A percentile compares a stretch with the other conserved stretches of the same genome.
phyloP scores from a whole-genome alignment of 2,329 filamentous ascomycete genomes.

The Stagonosporopsis rhizophila region DNA sequence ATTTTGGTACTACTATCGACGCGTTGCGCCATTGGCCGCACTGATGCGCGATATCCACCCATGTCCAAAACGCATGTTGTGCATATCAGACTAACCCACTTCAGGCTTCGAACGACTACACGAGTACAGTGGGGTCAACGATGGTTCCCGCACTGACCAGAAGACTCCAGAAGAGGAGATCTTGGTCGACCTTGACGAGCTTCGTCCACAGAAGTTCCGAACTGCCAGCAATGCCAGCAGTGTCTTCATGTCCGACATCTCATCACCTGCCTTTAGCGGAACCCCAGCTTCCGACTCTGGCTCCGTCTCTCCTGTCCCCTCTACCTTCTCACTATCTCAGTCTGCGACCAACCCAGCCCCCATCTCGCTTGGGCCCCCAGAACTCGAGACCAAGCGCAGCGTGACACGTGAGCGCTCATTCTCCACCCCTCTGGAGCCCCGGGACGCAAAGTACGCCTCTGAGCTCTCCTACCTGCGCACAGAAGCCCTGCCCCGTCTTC shows the following conservation, averaged over 20 bases:
- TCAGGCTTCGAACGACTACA: slow-evolving; percentile 44
- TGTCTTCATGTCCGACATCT: slow-evolving; percentile 34
- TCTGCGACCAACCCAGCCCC: slow-evolving; percentile 37
- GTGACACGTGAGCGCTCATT: slow-evolving; percentile 42
- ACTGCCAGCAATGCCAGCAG: slow-evolving; percentile 43
- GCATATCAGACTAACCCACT: slow-evolving; percentile 21
- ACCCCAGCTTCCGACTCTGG: slow-evolving; percentile 37
- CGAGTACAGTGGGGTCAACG: slow-evolving; percentile 29
- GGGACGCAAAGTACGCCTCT: slow-evolving; percentile 42
- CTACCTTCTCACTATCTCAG: slow-evolving; percentile 31
- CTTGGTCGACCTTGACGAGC: slow-evolving; percentile 32
- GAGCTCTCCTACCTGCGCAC: slow-evolving; percentile 51
- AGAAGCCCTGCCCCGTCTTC: slow-evolving; percentile 53
- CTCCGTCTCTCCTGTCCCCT: slow-evolving; percentile 32
- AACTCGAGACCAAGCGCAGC: slow-evolving; percentile 21
- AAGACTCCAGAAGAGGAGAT: slow-evolving; percentile 34
- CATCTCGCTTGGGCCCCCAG: slow-evolving; percentile 36
- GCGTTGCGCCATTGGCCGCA: slow-evolving; percentile 6
- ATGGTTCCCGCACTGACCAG: slow-evolving; percentile 21
- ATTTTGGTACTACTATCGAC: slow-evolving; percentile 18
- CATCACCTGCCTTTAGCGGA: slow-evolving; percentile 33
- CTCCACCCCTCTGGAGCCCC: slow-evolving; percentile 45
- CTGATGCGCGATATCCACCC: slow-evolving; percentile 17
- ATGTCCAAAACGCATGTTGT: slow-evolving; percentile 8
- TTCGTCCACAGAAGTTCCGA: slow-evolving; percentile 35